Percentiles rank a stretch among this genome's conserved stretches.
Evolutionary conservation across 768 basidiomycete species (phyloP).

Genomic region (Daedaleopsis sinensis): DNA sequence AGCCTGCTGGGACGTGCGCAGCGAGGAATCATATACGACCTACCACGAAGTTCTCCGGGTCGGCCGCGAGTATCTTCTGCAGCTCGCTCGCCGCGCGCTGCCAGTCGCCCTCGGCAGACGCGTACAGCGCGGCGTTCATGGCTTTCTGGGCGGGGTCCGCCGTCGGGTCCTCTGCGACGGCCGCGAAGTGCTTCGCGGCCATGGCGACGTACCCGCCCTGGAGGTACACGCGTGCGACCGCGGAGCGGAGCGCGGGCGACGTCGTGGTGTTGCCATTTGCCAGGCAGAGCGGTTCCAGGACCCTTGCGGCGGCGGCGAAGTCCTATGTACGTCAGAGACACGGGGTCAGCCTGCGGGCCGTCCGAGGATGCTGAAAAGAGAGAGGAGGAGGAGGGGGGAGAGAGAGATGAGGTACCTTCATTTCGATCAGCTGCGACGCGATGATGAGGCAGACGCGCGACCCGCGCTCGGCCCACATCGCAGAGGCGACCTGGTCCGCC

Average conservation of each 20-base stretch:
- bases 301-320: slow-evolving; percentile 62
- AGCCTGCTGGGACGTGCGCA: neutral
- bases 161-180: slow-evolving; percentile 48
- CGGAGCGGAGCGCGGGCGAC: slow-evolving; percentile 64
- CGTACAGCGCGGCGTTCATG: slow-evolving; percentile 70
- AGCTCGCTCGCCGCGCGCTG: slow-evolving; percentile 49
- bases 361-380: no score
- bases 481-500: slow-evolving; percentile 23
- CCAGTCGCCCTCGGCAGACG: slow-evolving; percentile 77
- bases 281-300: slow-evolving; percentile 68
- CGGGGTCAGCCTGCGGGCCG: neutral
- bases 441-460: slow-evolving; percentile 76
- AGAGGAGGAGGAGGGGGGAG: no score
- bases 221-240: slow-evolving; percentile 74
- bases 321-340: slow-evolving; percentile 47
- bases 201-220: slow-evolving; percentile 67
- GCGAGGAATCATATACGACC: no score
- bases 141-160: slow-evolving; percentile 36
- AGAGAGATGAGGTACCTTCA: slow-evolving; percentile 57
- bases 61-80: slow-evolving; percentile 45
- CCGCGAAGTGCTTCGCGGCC: slow-evolving; percentile 61
- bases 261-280: slow-evolving; percentile 35
- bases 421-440: slow-evolving; percentile 81
- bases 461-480: slow-evolving; percentile 85
- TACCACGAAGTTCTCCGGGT: slow-evolving; percentile 57